phyloP scores from a whole-genome alignment of 352 stramenopile species.

The Phytopythium chamaehyphon region DNA sequence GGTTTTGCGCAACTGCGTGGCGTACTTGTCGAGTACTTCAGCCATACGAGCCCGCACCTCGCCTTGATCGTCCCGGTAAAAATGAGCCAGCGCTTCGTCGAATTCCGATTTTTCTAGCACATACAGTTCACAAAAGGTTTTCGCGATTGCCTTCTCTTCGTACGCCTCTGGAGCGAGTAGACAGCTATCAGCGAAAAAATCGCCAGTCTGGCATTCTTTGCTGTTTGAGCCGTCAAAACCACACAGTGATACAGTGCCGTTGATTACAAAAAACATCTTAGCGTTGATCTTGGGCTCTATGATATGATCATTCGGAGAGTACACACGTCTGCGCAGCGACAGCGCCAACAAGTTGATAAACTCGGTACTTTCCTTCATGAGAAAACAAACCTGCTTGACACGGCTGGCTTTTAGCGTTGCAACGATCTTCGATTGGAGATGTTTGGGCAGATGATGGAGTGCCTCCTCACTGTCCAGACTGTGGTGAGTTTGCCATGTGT shows the following conservation, averaged over 20 bases:
- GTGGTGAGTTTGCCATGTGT: slow-evolving; percentile 60
- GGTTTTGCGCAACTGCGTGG: slow-evolving; percentile 64
- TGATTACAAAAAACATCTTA: slow-evolving; percentile 75
- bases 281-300: slow-evolving; percentile 71
- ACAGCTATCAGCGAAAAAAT: slow-evolving; percentile 68
- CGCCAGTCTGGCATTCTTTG: slow-evolving; percentile 58
- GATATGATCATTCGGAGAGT: slow-evolving; percentile 54
- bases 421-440: slow-evolving; percentile 60
- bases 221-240: slow-evolving; percentile 40
- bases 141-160: slow-evolving; percentile 67
- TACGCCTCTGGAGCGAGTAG: slow-evolving; percentile 50
- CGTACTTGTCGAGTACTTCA: slow-evolving; percentile 45
- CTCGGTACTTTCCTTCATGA: slow-evolving; percentile 65
- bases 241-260: slow-evolving; percentile 41
- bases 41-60: slow-evolving; percentile 34
- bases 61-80: slow-evolving; percentile 34
- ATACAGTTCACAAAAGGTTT: slow-evolving; percentile 83
- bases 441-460: slow-evolving; percentile 51
- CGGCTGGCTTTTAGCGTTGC: slow-evolving; percentile 60
- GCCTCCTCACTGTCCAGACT: slow-evolving; percentile 56
- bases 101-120: slow-evolving; percentile 62
- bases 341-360: slow-evolving; percentile 64
- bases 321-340: slow-evolving; percentile 42
- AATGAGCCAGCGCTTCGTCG: slow-evolving; percentile 45
- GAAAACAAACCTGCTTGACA: slow-evolving; percentile 63